Percentiles rank a stretch among this genome's conserved stretches.
Evolutionary conservation across 2,329 filamentous ascomycete genomes (phyloP).

Genomic region (Purpureocillium takamizusanense): DNA sequence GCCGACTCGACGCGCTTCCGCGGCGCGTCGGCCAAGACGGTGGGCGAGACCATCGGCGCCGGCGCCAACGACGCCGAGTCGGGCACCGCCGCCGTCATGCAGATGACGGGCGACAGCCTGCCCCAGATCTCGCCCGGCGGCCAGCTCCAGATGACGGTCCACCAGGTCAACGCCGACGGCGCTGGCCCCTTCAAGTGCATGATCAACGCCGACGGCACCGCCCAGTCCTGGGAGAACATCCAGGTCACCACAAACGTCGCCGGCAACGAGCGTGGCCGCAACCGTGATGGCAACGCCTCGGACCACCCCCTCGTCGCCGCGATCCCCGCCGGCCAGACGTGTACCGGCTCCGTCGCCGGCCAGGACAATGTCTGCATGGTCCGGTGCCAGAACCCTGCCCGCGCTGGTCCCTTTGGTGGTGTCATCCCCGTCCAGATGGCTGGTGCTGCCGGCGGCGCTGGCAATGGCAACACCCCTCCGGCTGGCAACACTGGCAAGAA

Average conservation of each 20-base stretch:
- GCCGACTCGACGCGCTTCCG: conserved; percentile 55
- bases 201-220: conserved; percentile 53
- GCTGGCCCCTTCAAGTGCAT: conserved; percentile 57
- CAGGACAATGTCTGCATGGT: conserved; percentile 53
- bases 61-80: conserved; percentile 48
- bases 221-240: conserved; percentile 40
- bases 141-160: conserved; percentile 49
- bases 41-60: conserved; percentile 48
- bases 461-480: background rate
- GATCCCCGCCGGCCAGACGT: conserved; percentile 45
- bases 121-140: conserved; percentile 53
- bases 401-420: conserved; percentile 54
- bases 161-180: conserved; percentile 60
- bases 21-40: conserved; percentile 38
- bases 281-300: conserved; percentile 28
- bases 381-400: conserved; percentile 50
- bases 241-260: conserved; percentile 35
- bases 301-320: conserved; percentile 46
- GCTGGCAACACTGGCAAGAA: conserved; percentile 2
- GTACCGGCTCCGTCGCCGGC: conserved; percentile 51
- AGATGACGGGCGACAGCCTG: conserved; percentile 43
- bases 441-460: background rate
- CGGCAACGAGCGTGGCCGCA: conserved; percentile 24
- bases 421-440: conserved; percentile 27
- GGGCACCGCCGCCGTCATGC: conserved; percentile 49